Conservation (phyloP, 345 rosid species). For the Moricandia moricandioides region DNA sequence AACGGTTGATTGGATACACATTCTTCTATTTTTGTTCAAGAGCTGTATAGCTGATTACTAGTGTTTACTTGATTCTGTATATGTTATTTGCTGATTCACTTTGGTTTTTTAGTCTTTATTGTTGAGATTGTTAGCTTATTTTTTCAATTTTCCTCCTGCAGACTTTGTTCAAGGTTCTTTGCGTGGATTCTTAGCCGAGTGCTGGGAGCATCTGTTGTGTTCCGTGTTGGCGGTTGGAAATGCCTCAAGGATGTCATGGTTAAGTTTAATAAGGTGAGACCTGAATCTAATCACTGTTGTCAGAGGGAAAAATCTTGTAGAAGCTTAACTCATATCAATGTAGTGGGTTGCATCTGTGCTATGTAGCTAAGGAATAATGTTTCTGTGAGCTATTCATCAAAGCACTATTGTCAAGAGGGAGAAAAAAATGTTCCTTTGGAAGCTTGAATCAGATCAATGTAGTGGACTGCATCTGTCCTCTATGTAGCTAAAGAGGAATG, state of each 20-base stretch:
- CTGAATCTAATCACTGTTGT: not conserved
- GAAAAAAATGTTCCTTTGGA: not conserved
- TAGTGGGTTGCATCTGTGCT: too few relatives aligned
- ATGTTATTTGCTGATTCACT: not conserved
- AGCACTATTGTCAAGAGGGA: not conserved
- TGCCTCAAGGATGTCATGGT: constrained; percentile 76
- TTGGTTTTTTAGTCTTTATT: not conserved
- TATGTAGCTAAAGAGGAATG: not conserved
- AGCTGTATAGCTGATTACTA: not conserved
- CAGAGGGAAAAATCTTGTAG: not conserved
- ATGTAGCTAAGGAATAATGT: too few relatives aligned
- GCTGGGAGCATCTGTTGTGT: constrained; percentile 70
- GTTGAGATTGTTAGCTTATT: not conserved
- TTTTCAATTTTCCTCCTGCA: not conserved
- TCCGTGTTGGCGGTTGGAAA: constrained; percentile 94
- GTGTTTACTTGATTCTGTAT: not conserved
- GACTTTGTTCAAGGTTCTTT: constrained; percentile 52
- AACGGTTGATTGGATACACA: too few relatives aligned
- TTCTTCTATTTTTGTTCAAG: not conserved
- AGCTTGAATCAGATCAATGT: constrained; percentile 1
- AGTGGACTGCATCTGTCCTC: not conserved
- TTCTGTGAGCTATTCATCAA: constrained; percentile 4
- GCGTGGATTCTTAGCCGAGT: constrained; percentile 82
- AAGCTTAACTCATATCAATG: too few relatives aligned
- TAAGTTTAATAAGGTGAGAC: constrained; percentile 76